Evolutionary conservation across 305 asterid genomes (phyloP).

Genomic region (Stenogyne calaminthoides): DNA sequence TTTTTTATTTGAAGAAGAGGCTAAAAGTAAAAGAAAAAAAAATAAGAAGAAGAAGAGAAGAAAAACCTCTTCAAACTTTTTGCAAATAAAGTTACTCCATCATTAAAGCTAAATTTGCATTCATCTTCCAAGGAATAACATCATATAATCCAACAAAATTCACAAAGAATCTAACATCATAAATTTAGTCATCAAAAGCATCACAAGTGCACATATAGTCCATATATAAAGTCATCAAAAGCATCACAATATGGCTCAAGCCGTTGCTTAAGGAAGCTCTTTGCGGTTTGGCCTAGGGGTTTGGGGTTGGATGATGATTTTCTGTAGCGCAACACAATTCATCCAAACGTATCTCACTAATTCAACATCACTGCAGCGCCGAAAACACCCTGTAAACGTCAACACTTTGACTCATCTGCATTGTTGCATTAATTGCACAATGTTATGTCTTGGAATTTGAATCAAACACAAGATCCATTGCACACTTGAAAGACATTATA

Average conservation of each 20-base stretch:
- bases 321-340: background rate
- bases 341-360: background rate
- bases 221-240: too few species aligned
- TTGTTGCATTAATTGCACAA: background rate
- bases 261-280: too few species aligned
- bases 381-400: background rate
- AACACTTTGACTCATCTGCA: background rate
- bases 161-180: background rate
- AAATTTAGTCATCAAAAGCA: slow-evolving; percentile 10
- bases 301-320: background rate
- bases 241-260: background rate
- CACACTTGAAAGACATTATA: background rate
- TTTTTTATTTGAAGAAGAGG: too few species aligned
- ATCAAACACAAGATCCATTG: too few species aligned
- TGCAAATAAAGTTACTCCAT: slow-evolving; percentile 22
- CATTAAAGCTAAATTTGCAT: background rate
- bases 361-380: background rate
- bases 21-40: too few species aligned
- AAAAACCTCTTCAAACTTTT: too few species aligned
- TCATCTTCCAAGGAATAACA: slow-evolving; percentile 5
- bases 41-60: too few species aligned
- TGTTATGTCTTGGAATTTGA: too few species aligned
- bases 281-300: too few species aligned
- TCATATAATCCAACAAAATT: background rate
- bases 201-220: background rate